Base-by-base conservation (phyloP, 2,329 filamentous ascomycete genomes). In the Knoxdaviesia proteae region DNA sequence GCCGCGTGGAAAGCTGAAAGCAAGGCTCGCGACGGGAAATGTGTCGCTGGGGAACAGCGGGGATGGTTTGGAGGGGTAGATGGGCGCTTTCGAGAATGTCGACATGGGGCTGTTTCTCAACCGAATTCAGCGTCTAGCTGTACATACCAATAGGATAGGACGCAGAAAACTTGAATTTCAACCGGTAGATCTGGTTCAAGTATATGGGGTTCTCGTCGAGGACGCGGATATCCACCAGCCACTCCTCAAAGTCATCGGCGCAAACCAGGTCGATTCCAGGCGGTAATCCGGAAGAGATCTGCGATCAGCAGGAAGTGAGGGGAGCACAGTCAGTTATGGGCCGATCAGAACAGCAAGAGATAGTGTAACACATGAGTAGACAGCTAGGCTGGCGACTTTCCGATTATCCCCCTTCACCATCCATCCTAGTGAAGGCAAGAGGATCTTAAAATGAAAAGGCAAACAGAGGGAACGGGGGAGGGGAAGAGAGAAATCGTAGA, bases 131-230 rank as follows among this genome's bases (percentile, higher is more conserved):
- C 34, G 11, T 10, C 31, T 32, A 34, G 9, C 11, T 43, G 11
- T 36, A 49, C 59, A 47, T 71, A 87, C 84, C 86, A 53, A 98
- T 98, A 10, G 90, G 90, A 56, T 98, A 98, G 50, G 73, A 74
- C 33, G 70, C 67, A 47, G 75, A 76, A 59, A 98, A 98, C 40
- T 70, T 77, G 59, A 98, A 94, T 55, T 84, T 86, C 43, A 98
- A 65, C 29, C 88, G 74, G 61, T 84, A 96, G 30, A 65, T 77
- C 56, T 96, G 70, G 55, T 75, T 71, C 42, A 72, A 62, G 61
- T 98, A 98, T 40, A 98, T 62, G 2, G 88, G 88, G 55, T 98
- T 98, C 45, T 72, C 64, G 58, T 96, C 90, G 36, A 96, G 71
- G 42, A 98, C 88, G 50, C 71, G 66, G 43, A 98, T 92, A 56